Evolutionary conservation across 371 early-diverging fungal species (phyloP), one percentile per base, ranked within the genome.

Genomic region (Mortierella sp.): DNA sequence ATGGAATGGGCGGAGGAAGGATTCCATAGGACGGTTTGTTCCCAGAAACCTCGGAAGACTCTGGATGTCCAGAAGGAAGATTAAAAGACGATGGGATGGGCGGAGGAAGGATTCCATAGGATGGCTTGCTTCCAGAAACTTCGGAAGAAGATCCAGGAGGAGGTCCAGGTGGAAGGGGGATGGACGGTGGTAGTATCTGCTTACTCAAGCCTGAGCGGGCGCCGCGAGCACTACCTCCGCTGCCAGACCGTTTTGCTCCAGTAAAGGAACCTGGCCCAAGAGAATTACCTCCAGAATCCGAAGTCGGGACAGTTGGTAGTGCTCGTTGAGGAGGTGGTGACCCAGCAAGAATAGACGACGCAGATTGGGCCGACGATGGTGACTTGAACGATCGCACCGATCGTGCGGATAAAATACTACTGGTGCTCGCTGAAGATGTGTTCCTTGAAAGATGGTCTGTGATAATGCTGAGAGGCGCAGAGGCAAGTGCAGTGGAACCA

Each of bases 271-370:
- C 73, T 1, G 61, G 51, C 2, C 66, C 64, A 24, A 51, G 31
- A 8, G 56, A 41, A 2, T 24, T 31, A 3, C 24, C 19, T 19
- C 41, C 61, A 26, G 46, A 21, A n/a, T 54, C 63, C 1, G 58
- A 19, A 27, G 18, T 13, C 24, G 78, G 78, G n/a, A 76, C 54
- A 3, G 78, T 70, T 5, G 78, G 78, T 24, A 66, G 71, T 0
- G 78, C 78, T 58, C 71, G 46, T 46, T 70, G 71, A 54, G 76
- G 76, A 19, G 76, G 76, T 4, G 78, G 71, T 5, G 71, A 69
- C 18, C 52, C 57, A 3, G 78, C 42, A 0, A 76, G 38, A 2
- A 70, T 46, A 3, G 78, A 70, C 0, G 67, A 46, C n/a, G 46
- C 53, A 13, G 69, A 69, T 27, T 62, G 55, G 0, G 19, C 19